Base-by-base conservation (phyloP, 257 asterid species). In the Gardenia jasminoides region DNA sequence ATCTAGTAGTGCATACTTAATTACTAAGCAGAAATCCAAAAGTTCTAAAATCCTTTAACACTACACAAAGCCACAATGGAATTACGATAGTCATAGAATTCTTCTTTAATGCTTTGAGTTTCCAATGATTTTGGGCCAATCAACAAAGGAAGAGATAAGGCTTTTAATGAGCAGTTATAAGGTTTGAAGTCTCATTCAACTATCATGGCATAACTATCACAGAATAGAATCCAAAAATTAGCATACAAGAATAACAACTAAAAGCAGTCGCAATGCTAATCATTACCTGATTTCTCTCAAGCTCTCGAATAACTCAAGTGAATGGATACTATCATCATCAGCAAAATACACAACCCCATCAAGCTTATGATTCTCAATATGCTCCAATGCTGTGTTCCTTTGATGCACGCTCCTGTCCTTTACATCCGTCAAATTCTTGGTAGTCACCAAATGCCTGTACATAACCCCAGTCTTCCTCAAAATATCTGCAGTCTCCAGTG, bases 291-390 rank as follows among this genome's bases (percentile, higher is more conserved):
- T 90, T 41, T 82, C 86, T 81, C 97, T 85, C 61, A 94, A 75
- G 78, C 87, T 89, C 91, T 92, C 95, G 79, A 96, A 92, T 75
- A 93, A 88, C 83, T 96, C 97, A 9, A 93, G 91, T 5, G 96
- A 83, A 86, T 92, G 91, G 76, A 89, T 81, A 82, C 90, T 92
- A 84, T 92, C 98, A 77, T 94, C 98, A 77, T 91, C 97, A 0
- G 99, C 99, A 85, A 96, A 93, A 84, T 93, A 96, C 75, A 92
- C 94, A 81, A 93, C 87, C 67, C 98, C 99, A 54, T 93, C 94
- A 56, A 96, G 96, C 87, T 80, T 88, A 81, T 93, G 99, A 84
- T 80, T 86, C 90, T 90, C 95, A 24, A 96, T 92, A 88, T 93
- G 99, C 86, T 92, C 95, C 65, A 96, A 71, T 1, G 97, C 99